Base-by-base conservation (phyloP, 345 rosid species). In the Pseudoturritis turrita region DNA sequence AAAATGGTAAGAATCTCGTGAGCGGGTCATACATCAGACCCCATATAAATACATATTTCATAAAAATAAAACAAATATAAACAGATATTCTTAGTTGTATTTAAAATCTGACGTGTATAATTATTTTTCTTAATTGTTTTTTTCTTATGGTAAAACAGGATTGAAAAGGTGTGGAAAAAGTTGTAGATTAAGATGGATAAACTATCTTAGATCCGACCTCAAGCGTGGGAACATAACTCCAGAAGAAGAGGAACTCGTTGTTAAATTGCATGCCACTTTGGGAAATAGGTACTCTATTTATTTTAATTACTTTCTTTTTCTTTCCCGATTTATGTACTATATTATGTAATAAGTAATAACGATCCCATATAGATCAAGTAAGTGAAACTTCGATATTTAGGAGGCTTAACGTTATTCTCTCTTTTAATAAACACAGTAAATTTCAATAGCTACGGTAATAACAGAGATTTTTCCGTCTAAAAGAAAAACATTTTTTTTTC, bases 181-280 rank as follows among this genome's bases (percentile, higher is more conserved):
- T 60, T 93, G 98, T 81, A 77, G 97, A 72, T 77, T 93, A 71
- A 78, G 98, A 75, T 93, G 98, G 98, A 84, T 89, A 51, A 93
- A 93, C 53, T 90, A 93, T 76, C 68, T 93, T 60, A 83, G 83
- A 81, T 54, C 80, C 5, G 97, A 90, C 74, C 62, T 93, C 71
- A 93, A 83, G 77, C 84, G 98, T 25, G 97, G 98, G 22, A 89
- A 86, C 47, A 85, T 93, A 21, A 72, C 95, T 5, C 3, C 77
- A 0, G 81, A 78, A 62, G 98, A 93, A 71, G 97, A 90, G 47
- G 88, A 84, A 10, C 39, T 80, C 60, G 83, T 93, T 71, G 74
- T 85, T 46, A 85, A 81, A 54, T 60, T 93, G 80, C 98, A 79
- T 65, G 77, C 90, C 17, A 65, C 91, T 14, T 50, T 89, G 72